A percentile compares a stretch with the other conserved stretches of the same genome.
These are phyloP conservation scores for Lasiodiplodia sp. DNA, from an alignment of 2,329 filamentous ascomycete species.

Conservation along the genomic window DNA sequence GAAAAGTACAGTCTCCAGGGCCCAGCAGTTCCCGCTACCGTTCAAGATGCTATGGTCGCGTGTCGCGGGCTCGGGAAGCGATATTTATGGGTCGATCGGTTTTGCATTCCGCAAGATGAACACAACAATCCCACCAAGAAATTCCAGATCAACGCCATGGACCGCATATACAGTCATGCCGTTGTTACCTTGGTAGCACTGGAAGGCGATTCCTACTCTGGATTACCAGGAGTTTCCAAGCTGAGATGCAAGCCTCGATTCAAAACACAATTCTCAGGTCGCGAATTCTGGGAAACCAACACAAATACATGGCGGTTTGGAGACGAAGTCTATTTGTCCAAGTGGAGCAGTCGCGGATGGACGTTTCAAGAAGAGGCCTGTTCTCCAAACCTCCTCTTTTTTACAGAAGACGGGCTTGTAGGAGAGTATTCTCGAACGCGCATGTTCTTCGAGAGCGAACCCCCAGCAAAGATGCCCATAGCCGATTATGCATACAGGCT, in stretches of 20 bases:
- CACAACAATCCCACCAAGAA: not conserved
- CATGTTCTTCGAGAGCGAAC: no score
- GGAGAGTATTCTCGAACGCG: not conserved
- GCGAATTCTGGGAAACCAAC: not conserved
- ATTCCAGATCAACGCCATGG: not conserved
- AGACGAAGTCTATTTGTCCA: not conserved
- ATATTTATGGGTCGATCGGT: not conserved
- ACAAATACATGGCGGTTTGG: not conserved
- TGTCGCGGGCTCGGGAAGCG: not conserved
- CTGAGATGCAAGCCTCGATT: not conserved
- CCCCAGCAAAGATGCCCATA: no score
- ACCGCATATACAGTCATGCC: not conserved
- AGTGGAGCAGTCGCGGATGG: slow-evolving; percentile 4
- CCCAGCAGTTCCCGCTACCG: not conserved
- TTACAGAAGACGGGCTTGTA: not conserved
- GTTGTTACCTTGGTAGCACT: not conserved
- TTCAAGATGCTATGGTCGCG: not conserved
- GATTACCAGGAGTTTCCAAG: not conserved
- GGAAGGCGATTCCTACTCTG: not conserved
- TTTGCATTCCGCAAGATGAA: not conserved
- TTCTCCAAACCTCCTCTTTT: not conserved
- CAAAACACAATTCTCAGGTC: no score
- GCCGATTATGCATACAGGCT: no score
- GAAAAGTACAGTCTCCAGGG: not conserved
- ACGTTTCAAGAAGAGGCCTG: not conserved